phyloP scores from a whole-genome alignment of 169 alveolate species.

The Plasmodium gonderi region DNA sequence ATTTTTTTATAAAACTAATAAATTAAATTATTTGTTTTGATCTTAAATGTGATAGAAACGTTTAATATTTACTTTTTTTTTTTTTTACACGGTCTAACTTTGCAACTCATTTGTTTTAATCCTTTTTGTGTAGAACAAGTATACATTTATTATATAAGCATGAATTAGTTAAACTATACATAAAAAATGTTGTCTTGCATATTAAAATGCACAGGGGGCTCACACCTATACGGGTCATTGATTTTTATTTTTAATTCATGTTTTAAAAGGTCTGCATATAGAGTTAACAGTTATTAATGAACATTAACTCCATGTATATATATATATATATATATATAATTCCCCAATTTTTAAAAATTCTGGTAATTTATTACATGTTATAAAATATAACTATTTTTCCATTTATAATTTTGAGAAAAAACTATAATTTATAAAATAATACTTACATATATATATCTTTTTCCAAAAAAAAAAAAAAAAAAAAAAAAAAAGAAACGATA shows the following conservation, averaged over 20 bases:
- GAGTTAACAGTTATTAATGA: not conserved
- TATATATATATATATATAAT: not conserved
- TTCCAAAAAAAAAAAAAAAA: not conserved
- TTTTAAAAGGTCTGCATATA: not conserved
- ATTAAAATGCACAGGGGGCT: not conserved
- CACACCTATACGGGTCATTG: not conserved
- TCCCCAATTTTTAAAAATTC: not conserved
- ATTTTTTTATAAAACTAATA: too few species aligned
- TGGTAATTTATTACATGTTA: not conserved
- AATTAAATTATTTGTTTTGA: too few species aligned
- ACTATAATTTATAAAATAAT: not conserved
- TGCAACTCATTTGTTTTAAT: too few species aligned
- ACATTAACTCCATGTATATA: not conserved
- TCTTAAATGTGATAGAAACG: too few species aligned
- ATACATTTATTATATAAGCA: too few species aligned
- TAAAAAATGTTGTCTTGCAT: not conserved
- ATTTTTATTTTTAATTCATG: not conserved
- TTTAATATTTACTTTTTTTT: too few species aligned
- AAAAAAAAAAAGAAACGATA: not conserved
- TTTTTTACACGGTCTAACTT: too few species aligned
- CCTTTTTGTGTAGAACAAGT: too few species aligned
- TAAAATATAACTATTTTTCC: not conserved
- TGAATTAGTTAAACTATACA: too few species aligned
- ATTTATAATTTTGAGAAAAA: not conserved
- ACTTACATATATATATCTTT: not conserved